Conservation (phyloP, 2,329 filamentous ascomycete species). For the Diaporthe helianthi region DNA sequence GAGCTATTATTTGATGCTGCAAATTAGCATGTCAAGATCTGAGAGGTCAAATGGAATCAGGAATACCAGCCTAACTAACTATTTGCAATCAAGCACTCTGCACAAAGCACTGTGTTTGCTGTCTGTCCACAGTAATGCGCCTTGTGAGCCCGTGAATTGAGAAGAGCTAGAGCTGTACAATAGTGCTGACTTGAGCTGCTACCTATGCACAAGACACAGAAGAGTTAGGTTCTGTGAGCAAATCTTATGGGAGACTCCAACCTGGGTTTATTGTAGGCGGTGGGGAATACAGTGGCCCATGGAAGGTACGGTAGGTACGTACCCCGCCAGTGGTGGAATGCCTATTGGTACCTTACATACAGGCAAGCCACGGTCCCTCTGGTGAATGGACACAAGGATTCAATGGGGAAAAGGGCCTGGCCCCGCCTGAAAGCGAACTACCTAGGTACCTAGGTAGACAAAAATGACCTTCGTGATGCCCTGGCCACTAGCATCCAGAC, state of each 20-base stretch:
- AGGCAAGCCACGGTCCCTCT: not conserved
- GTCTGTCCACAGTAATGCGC: not conserved
- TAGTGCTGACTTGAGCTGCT: not conserved
- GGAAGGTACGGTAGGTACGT: not conserved
- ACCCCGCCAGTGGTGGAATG: conserved; percentile 14
- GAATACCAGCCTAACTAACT: conserved; percentile 20
- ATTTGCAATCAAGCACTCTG: too few species aligned
- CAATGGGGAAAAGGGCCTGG: not conserved
- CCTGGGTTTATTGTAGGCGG: not conserved
- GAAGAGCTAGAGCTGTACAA: too few species aligned
- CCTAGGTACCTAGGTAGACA: too few species aligned
- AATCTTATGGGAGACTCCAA: not conserved
- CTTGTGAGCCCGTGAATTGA: not conserved
- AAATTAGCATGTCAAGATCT: not conserved
- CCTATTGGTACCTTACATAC: conserved; percentile 10
- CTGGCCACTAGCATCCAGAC: conserved; percentile 21
- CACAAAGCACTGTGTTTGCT: not conserved
- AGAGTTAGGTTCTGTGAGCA: not conserved
- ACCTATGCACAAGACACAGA: too few species aligned
- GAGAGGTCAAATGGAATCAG: conserved; percentile 14
- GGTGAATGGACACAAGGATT: conserved; percentile 1
- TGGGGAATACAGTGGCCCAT: not conserved
- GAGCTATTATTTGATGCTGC: not conserved
- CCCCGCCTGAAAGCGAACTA: conserved; percentile 12
- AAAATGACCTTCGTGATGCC: not conserved